Conservation (phyloP, 345 rosid genomes). For the Hypericum perforatum region DNA sequence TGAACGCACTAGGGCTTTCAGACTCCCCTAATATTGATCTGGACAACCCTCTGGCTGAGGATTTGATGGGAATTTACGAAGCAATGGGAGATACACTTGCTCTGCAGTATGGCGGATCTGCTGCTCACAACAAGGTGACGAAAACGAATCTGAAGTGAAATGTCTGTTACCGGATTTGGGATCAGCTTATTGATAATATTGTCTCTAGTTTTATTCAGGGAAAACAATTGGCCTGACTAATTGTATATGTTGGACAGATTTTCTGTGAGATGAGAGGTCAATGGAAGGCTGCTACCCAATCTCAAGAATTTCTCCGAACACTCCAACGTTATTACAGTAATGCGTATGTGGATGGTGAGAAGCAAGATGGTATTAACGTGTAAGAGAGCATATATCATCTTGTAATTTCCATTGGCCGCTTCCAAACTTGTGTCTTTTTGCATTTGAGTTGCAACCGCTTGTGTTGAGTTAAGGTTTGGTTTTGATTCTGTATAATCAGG, state of each 20-base stretch:
- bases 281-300: constrained; percentile 94
- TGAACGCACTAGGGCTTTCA: constrained; percentile 46
- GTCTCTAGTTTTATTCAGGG: too few species aligned
- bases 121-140: constrained; percentile 90
- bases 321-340: constrained; percentile 90
- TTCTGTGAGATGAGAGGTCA: constrained; percentile 95
- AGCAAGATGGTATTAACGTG: constrained; percentile 94
- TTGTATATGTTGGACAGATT: constrained; percentile 37
- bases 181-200: too few species aligned
- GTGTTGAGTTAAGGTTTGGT: not conserved
- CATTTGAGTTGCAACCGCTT: not conserved
- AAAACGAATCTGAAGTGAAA: too few species aligned
- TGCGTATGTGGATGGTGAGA: constrained; percentile 82
- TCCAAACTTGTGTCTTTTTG: not conserved
- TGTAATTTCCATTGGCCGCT: not conserved
- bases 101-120: constrained; percentile 92
- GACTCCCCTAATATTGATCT: constrained; percentile 47
- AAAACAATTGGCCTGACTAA: too few species aligned
- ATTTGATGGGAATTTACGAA: constrained; percentile 72
- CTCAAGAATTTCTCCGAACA: constrained; percentile 82
- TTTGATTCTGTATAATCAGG: not conserved
- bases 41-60: constrained; percentile 63
- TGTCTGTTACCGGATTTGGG: not conserved
- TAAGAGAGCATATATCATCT: constrained; percentile 24
- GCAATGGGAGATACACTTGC: constrained; percentile 97